Evolutionary conservation across 2,329 filamentous ascomycete genomes (phyloP), one percentile per base, ranked within the genome.

Genomic region (Talaromyces funiculosus): DNA sequence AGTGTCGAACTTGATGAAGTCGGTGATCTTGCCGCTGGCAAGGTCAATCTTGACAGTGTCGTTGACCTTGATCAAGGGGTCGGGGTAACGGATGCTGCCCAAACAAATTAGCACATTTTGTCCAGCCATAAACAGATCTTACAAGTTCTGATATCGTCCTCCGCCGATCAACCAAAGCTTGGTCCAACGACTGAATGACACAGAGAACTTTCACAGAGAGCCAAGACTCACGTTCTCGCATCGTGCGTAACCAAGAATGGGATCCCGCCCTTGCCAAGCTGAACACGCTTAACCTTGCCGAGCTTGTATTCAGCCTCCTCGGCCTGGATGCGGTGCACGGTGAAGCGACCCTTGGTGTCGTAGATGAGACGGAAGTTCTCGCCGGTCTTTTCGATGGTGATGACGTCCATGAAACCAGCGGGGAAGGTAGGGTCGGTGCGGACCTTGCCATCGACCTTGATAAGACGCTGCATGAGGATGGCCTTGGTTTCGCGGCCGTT

Each of bases 201-300:
- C 90, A 83, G 86, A 83, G 86, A 83, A 89, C 73, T 76, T 72
- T 64, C 67, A 20, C 3, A 66, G 86, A 73, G 71, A 71, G 73
- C 65, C 67, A 69, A 68, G 89, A 97, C 93, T 96, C 86, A 99
- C 93, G 94, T 99, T 92, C 94, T 90, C 84, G 94, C 94, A 94
- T 99, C 94, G 90, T 99, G 94, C 92, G 94, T 99, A 90, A 99
- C 94, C 92, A 97, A 97, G 92, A 96, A 99, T 95, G 94, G 94
- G 88, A 99, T 96, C 85, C 92, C 94, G 83, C 94, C 95, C 83
- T 92, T 93, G 86, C 94, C 94, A 75, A 99, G 87, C 86, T 99
- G 94, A 67, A 99, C 94, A 77, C 93, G 90, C 90, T 97, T 97
- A 85, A 99, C 94, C 87, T 97, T 99, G 86, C 92, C 92, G 75